Evolutionary conservation across 805 yeast species (phyloP), one percentile per base, ranked within the genome.

Genomic region (Yamadazyma nakazawae): DNA sequence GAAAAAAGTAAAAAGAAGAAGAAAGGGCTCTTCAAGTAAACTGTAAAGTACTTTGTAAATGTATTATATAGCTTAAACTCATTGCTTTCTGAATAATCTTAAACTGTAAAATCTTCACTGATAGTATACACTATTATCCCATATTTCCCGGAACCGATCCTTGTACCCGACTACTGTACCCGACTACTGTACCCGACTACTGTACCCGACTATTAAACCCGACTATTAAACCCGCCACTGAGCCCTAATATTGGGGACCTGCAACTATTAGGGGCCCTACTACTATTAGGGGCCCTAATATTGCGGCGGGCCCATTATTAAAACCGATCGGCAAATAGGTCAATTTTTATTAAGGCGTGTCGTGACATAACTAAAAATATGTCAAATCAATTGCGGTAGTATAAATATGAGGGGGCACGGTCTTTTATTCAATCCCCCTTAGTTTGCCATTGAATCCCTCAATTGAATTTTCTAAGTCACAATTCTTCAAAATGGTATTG

Each of bases 401-500:
- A 12, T 13, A 28, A 13, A 28, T 28, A 28, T 10, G 32, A 28
- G 11, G 12, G n/a, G n/a, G n/a, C 11, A 28, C 32, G 5, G n/a
- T 13, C 10, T 13, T 26, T 12, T 28, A 28, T 28, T 28, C n/a
- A 13, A 28, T 12, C 9, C 9, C 32, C 11, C 32, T 13, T 13
- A 28, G 32, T 13, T 28, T 28, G 32, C 32, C 4, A 28, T 39
- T 26, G 10, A n/a, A 12, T 11, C 18, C 13, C 24, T 35, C 24
- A 35, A 35, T 35, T 35, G 21, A 12, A 17, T 18, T 19, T 12
- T 17, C 13, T 14, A 32, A 13, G 35, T 32, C 3, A 21, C 13
- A 17, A n/a, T 38, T 16, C 25, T 28, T 10, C 2, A 28, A 28
- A 40, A 77, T 77, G 82, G 68, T 75, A 3, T 61, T 78, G 31